phyloP scores from a whole-genome alignment of 225 moss, liverwort and hornwort genomes.

The Marchantia polymorpha region DNA sequence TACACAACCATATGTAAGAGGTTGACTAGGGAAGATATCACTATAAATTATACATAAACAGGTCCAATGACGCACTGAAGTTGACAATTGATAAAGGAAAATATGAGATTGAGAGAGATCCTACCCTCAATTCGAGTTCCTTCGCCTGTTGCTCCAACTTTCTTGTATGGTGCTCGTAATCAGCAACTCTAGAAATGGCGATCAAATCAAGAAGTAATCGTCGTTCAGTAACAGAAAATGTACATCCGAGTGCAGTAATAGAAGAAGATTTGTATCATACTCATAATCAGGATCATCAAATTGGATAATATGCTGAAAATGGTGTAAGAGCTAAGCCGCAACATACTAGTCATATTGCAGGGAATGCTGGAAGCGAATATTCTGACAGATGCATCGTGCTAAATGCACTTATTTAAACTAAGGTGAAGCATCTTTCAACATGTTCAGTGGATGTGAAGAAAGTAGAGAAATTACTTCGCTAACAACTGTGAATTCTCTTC shows the following conservation, averaged over 20 bases:
- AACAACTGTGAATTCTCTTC: conserved; percentile 17
- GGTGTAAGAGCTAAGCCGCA: no score
- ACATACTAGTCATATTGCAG: no score
- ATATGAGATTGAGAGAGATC: background rate
- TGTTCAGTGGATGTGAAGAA: no score
- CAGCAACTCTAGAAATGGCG: background rate
- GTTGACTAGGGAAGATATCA: no score
- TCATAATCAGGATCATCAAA: background rate
- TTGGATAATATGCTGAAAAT: background rate
- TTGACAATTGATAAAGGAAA: background rate
- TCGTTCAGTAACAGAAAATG: background rate
- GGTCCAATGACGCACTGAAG: background rate
- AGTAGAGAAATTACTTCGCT: background rate
- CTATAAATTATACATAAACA: background rate
- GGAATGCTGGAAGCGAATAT: background rate
- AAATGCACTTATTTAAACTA: background rate
- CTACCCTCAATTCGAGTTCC: conserved; percentile 1
- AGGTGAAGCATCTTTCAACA: no score
- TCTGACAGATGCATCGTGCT: background rate
- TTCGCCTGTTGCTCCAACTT: conserved; percentile 1
- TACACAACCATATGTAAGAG: background rate
- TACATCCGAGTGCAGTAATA: background rate
- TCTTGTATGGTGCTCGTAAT: conserved; percentile 2
- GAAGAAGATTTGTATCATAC: background rate
- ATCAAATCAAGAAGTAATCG: background rate